Percentiles rank a stretch among this genome's conserved stretches.
These are phyloP conservation scores for Plasmodium fragile DNA, from an alignment of 169 alveolate species.

Conservation along the genomic window DNA sequence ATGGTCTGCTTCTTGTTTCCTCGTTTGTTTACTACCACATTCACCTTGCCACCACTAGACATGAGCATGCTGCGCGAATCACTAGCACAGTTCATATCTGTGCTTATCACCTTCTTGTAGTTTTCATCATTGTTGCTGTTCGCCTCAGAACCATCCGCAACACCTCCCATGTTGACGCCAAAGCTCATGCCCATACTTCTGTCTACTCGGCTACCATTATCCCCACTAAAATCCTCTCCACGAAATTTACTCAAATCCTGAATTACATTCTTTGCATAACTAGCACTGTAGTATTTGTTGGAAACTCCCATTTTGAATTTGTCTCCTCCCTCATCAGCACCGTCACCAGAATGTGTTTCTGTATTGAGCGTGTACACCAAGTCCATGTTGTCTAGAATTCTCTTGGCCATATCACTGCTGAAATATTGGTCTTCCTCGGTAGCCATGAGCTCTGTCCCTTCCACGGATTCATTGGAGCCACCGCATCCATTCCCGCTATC, in stretches of 20 bases:
- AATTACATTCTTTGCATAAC: background rate
- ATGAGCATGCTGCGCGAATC: background rate
- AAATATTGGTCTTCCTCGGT: background rate
- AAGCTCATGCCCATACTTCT: background rate
- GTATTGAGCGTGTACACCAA: background rate
- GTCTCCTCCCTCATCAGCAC: background rate
- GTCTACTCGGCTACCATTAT: background rate
- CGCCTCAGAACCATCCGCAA: background rate
- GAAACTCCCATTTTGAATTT: background rate
- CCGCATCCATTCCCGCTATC: background rate
- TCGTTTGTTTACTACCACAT: background rate
- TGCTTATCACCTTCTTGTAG: background rate
- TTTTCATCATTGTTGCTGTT: background rate
- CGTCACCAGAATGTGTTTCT: background rate
- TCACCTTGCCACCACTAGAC: background rate
- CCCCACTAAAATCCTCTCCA: background rate
- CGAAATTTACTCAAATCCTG: conserved; percentile 1
- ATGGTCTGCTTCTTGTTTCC: conserved; percentile 3
- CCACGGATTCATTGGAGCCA: background rate
- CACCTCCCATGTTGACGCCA: background rate
- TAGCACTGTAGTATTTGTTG: background rate
- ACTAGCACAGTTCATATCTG: background rate
- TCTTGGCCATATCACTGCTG: conserved; percentile 14
- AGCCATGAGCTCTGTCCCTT: background rate
- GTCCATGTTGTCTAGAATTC: conserved; percentile 6